Conservation (phyloP, 2,329 filamentous ascomycete species). For the Trichoderma simmonsii region DNA sequence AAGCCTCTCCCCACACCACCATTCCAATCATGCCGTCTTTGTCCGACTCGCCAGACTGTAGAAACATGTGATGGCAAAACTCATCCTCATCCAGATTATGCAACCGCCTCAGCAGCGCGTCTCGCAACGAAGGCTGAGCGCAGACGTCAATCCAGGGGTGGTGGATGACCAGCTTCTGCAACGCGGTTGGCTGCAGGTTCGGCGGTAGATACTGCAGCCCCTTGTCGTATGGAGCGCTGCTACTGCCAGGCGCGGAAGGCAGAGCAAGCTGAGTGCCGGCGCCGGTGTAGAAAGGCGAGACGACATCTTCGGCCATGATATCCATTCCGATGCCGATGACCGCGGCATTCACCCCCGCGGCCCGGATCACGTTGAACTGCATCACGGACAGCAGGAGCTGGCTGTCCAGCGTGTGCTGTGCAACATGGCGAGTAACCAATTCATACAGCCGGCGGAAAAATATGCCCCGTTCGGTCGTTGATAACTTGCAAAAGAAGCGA, state of each 20-base stretch:
- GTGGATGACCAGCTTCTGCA: constrained; percentile 18
- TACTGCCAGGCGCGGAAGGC: neutral
- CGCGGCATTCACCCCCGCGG: neutral
- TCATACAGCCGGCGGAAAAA: constrained; percentile 8
- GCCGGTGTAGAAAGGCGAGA: neutral
- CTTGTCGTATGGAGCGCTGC: neutral
- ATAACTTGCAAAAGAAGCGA: constrained; percentile 1
- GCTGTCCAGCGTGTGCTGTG: neutral
- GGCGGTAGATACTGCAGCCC: neutral
- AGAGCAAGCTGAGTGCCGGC: neutral
- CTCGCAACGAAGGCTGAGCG: constrained; percentile 14
- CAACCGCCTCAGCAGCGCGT: neutral
- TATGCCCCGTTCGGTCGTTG: neutral
- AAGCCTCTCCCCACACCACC: constrained; percentile 48
- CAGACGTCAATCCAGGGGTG: constrained; percentile 22
- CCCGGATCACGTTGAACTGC: constrained; percentile 14
- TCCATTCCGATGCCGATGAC: neutral
- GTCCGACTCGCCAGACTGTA: neutral
- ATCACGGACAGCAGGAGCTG: constrained; percentile 13
- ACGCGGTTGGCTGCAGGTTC: constrained; percentile 16
- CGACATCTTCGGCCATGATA: neutral
- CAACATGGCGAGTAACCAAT: neutral
- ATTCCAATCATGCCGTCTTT: constrained; percentile 25
- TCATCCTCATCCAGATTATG: constrained; percentile 20
- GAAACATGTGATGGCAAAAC: constrained; percentile 19